phyloP scores from a whole-genome alignment of 345 rosid species.

The Aquilaria sinensis region DNA sequence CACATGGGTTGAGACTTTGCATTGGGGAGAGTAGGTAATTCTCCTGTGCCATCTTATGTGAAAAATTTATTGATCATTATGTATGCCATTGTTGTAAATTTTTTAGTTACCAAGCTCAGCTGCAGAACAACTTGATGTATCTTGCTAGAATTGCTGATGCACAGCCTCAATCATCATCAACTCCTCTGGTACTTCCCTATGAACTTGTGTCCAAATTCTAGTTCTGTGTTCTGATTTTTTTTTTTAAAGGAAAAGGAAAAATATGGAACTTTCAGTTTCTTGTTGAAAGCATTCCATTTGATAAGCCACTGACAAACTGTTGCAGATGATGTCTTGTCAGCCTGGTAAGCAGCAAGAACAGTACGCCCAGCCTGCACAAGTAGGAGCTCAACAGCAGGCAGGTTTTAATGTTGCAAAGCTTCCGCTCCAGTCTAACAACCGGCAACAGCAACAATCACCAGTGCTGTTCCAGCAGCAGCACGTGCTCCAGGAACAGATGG shows the following conservation, averaged over 20 bases:
- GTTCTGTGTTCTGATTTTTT: no score
- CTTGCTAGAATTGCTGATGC: conserved; percentile 35
- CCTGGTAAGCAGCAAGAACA: conserved; percentile 22
- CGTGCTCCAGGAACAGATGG: conserved; percentile 16
- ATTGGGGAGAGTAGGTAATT: neutral
- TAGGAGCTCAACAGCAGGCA: conserved; percentile 19
- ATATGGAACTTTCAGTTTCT: no score
- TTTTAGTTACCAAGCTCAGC: conserved; percentile 31
- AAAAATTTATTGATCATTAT: neutral
- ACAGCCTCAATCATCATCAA: conserved; percentile 22
- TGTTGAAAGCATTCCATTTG: neutral
- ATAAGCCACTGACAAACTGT: conserved; percentile 2
- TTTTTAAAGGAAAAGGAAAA: no score
- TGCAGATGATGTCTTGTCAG: conserved; percentile 15
- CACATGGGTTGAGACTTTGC: neutral
- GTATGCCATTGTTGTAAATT: neutral
- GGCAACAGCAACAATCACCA: conserved; percentile 11
- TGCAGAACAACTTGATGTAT: conserved; percentile 33
- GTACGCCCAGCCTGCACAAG: conserved; percentile 19
- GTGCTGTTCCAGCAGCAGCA: conserved; percentile 20
- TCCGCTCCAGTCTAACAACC: conserved; percentile 19
- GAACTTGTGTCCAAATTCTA: neutral
- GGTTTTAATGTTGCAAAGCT: conserved; percentile 7
- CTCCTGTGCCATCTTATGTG: no score
- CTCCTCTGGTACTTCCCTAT: conserved; percentile 18